Evolutionary conservation across 306 rosid genomes (phyloP).

Genomic region (Astragalus membranaceus): DNA sequence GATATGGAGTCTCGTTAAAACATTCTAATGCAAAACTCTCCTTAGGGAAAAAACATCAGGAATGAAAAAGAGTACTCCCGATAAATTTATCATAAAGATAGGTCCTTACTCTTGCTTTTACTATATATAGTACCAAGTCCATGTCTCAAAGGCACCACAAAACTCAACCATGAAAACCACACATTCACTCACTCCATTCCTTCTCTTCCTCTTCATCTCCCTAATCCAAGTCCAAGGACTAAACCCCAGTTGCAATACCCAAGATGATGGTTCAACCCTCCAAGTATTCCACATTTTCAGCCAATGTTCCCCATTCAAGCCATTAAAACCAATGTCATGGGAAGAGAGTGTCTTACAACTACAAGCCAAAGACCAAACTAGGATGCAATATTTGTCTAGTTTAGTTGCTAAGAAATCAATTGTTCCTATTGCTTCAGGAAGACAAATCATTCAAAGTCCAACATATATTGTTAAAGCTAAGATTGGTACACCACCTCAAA

Average conservation of each 20-base stretch:
- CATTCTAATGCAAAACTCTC: no score
- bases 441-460: conserved; percentile 79
- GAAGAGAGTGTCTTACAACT: conserved; percentile 59
- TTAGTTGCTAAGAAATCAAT: conserved; percentile 47
- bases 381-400: conserved; percentile 55
- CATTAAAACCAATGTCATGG: conserved; percentile 57
- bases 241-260: conserved; percentile 33
- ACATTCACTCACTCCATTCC: not conserved
- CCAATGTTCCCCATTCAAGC: conserved; percentile 68
- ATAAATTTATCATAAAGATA: no score
- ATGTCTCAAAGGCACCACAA: conserved; percentile 4
- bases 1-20: no score
- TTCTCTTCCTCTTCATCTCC: conserved; percentile 20
- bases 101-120: no score
- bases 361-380: conserved; percentile 50
- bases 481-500: conserved; percentile 81
- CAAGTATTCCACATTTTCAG: conserved; percentile 58
- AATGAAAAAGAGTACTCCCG: no score
- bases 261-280: conserved; percentile 58
- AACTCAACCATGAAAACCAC: conserved; percentile 38
- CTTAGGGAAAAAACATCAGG: no score
- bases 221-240: conserved; percentile 31
- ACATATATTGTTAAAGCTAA: conserved; percentile 61
- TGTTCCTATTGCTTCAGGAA: conserved; percentile 73
- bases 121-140: conserved; percentile 7